Evolutionary conservation across 2,329 filamentous ascomycete genomes (phyloP), one percentile per base, ranked within the genome.

Genomic region (Corynespora cassiicola): DNA sequence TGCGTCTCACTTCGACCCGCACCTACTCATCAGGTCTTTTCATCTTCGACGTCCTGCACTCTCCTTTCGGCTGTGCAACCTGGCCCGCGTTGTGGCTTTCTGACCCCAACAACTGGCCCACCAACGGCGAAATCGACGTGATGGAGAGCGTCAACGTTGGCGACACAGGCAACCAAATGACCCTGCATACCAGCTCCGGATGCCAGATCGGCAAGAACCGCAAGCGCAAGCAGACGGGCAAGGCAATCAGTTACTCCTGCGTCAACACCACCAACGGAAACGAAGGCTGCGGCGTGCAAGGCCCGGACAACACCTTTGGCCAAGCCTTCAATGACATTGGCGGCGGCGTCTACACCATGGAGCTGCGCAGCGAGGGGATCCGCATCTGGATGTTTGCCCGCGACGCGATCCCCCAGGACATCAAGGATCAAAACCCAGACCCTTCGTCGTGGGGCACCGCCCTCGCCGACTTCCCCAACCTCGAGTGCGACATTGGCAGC

Each of bases 161-260:
- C 15, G 30, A 42, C 7, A 38, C 23, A 12, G 50, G 50, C 12
- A 65, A 64, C 31, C 49, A 50, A 23, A 51, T 63, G 25, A 55
- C 58, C 3, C 42, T 65, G n/a, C 61, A 65, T 27, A 64, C 61
- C 4, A 44, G 21, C 19, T 25, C 40, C 5, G 54, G 47, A 23
- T 55, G 52, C 42, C 21, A 45, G 21, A 45, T 56, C n/a, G 38
- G 46, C 17, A 45, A 39, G 33, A 10, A 36, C 11, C 38, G 39
- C n/a, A 43, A 44, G 15, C 31, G 50, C 14, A 49, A 18, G 74
- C 76, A 57, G 68, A 69, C 12, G 3, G 79, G 80, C 17, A 63
- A 52, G 3, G 54, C 75, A 16, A 59, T 70, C 14, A 71, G 70
- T 0, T 68, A 69, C 4, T 65, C 74, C 36, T 78, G 77, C 56